Base-by-base conservation (phyloP, 345 rosid species). In the Aquilaria yunnanensis region DNA sequence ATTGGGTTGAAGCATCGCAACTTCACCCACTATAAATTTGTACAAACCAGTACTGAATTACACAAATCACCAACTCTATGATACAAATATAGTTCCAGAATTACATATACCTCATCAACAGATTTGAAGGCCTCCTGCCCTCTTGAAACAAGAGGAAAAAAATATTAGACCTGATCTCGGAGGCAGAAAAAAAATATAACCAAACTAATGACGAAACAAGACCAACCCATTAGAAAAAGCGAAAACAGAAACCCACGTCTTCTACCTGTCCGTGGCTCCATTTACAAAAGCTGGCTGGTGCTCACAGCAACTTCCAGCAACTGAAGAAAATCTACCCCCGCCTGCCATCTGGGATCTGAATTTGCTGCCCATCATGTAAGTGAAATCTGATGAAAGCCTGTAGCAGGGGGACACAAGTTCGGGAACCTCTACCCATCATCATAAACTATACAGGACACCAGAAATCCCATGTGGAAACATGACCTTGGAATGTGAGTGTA, bases 261-360 rank as follows among this genome's bases (percentile, higher is more conserved):
- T 81, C 83, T 68, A 70, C 76, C 79, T 59, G 71, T 71, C 67
- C 59, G 69, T 73, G 70, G 79, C 72, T 77, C 84, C 67, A 83
- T 85, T 72, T 85, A 85, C 85, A 81, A 60, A 50, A 56, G 60
- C 69, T 56, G 66, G 66, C 57, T 13, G 57, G 31, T 68, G 66
- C 74, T 14, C 60, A 66, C 67, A 67, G 69, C 54, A 67, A 56
- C 65, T 61, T 51, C 13, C 49, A 54, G 63, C 79, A 56, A 70
- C 56, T 54, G 60, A 59, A 60, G 67, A 47, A 62, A 46, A 67
- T 63, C 77, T 67, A 59, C 49, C 70, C 11, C 67, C 74, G 55
- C 59, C 67, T 61, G 66, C 75, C 68, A 76, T 73, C 69, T 62
- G 58, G 65, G 53, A 65, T 72, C 75, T 60, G 14, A 79, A 76